A percentile compares a stretch with the other conserved stretches of the same genome.
phyloP scores from a whole-genome alignment of 768 basidiomycete genomes.

The Agaricus bisporus region DNA sequence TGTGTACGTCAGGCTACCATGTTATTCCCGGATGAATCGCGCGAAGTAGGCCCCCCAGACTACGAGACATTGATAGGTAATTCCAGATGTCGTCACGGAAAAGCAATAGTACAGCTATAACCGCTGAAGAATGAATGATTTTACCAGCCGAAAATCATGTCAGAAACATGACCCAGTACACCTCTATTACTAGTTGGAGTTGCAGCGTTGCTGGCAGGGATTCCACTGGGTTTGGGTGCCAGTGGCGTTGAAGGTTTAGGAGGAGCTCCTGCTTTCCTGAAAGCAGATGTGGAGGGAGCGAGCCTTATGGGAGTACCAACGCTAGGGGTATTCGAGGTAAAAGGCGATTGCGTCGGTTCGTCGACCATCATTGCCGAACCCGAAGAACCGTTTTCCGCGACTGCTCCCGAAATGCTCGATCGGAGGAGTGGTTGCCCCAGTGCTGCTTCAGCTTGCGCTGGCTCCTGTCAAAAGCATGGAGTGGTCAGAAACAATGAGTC shows the following conservation, averaged over 20 bases:
- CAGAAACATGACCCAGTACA: conserved; percentile 68
- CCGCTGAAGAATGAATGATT: background rate
- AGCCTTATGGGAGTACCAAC: conserved; percentile 70
- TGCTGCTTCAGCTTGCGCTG: conserved; percentile 47
- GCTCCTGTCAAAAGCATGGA: conserved; percentile 38
- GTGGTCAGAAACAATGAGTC: conserved; percentile 3
- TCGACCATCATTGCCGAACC: conserved; percentile 43
- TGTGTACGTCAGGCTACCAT: background rate
- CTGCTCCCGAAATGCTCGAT: conserved; percentile 14
- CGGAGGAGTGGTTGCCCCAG: conserved; percentile 35
- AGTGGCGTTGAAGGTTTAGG: conserved; percentile 25
- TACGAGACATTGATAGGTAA: too few relatives aligned
- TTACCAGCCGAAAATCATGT: conserved; percentile 81
- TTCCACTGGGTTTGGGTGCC: conserved; percentile 6
- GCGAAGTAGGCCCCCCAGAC: background rate
- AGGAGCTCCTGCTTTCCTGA: conserved; percentile 41
- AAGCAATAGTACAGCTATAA: background rate
- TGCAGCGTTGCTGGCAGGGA: conserved; percentile 16
- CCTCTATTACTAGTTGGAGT: conserved; percentile 45
- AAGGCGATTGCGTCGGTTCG: conserved; percentile 24
- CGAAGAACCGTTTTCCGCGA: conserved; percentile 18
- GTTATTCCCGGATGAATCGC: background rate
- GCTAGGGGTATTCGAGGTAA: conserved; percentile 27
- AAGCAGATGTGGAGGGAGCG: conserved; percentile 68
- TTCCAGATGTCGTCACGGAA: background rate